Evolutionary conservation across 768 basidiomycete species (phyloP), one percentile per base, ranked within the genome.

Genomic region (Grammothele lineata): DNA sequence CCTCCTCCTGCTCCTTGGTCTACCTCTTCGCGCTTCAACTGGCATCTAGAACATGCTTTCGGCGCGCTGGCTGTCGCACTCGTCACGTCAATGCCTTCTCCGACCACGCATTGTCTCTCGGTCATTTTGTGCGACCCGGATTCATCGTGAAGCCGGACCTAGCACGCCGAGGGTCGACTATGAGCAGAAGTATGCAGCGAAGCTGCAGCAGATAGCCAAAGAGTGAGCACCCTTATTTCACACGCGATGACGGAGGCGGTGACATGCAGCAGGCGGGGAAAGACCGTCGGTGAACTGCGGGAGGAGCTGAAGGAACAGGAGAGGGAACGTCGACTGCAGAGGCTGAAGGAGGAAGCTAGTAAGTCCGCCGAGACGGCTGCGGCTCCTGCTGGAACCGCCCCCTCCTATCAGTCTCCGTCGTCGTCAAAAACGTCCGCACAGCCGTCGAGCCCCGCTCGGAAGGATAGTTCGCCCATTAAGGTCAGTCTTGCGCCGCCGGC

Each of bases 391-490:
- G 17, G 40, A 39, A 23, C 43, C 47, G 43, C 48, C 23, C 30
- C 43, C 22, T 41, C 51, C 24, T 57, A 59, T 39, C 37, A 36
- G 48, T 26, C 63, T 40, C 24, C 49, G 18, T 36, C 57, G 43
- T 18, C 50, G 40, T 15, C 32, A 37, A 5, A 36, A n/a, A 7
- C 24, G 47, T 24, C 36, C 43, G 50, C 32, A 42, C 38, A 39
- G 18, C 30, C 21, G 3, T 14, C 23, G 12, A 42, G 19, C 19
- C n/a, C 33, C 12, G 14, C 34, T 50, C 76, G 83, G 32, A 82
- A 75, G 56, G 86, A 87, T 57, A 77, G 77, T 44, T 79, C 84
- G 14, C 85, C 86, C 6, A 66, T 87, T 43, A 85, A 80, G 72
- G 83, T 23, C 17, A 22, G 4, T 40, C 15, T 17, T 8, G 2